phyloP scores from a whole-genome alignment of 345 rosid genomes.

The Populus tremula region DNA sequence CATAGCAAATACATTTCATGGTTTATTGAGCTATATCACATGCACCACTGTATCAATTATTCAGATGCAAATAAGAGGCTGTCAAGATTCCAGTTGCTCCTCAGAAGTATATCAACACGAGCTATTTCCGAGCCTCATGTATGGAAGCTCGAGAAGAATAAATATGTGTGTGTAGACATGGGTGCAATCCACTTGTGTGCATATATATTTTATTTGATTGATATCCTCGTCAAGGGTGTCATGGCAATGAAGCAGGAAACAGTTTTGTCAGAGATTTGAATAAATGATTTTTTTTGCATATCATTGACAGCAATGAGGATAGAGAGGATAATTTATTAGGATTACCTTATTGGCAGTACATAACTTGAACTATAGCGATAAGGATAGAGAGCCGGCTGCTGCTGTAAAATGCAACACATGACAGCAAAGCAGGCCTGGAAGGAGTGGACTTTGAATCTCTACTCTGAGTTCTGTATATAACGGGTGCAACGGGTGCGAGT shows the following conservation, averaged over 20 bases:
- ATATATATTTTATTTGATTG: background rate
- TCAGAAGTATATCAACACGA: background rate
- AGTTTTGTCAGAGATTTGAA: background rate
- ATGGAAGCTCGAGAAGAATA: background rate
- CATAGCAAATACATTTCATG: background rate
- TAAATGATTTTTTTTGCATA: background rate
- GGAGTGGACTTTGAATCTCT: background rate
- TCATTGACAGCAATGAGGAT: no score
- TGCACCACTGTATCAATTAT: background rate
- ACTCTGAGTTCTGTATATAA: background rate
- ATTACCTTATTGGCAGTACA: background rate
- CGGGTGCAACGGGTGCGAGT: background rate
- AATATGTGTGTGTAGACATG: background rate
- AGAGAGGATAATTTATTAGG: background rate
- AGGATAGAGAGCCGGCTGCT: background rate
- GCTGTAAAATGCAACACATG: background rate
- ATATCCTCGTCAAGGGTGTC: background rate
- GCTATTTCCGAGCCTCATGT: background rate
- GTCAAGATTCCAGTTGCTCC: conserved; percentile 1
- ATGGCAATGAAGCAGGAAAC: background rate
- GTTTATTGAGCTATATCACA: background rate
- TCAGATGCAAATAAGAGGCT: background rate
- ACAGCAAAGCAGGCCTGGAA: background rate
- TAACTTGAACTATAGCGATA: background rate
- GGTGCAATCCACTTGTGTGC: background rate